Evolutionary conservation across 2,329 filamentous ascomycete genomes (phyloP).

Genomic region (Nothomitra cinnamomea): DNA sequence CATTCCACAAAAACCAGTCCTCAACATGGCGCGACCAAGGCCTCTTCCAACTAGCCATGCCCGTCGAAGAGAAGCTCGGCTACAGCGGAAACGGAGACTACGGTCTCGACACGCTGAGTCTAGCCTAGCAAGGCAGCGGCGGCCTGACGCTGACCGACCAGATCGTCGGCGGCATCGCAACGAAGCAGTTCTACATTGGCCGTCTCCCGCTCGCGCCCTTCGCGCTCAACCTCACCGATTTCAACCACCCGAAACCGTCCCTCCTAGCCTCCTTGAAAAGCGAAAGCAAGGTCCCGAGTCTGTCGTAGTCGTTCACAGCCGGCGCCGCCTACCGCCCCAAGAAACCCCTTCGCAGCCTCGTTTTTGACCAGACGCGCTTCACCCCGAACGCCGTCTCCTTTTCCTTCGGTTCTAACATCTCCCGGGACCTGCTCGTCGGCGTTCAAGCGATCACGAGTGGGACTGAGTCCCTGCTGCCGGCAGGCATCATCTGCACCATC

Average conservation of each 20-base stretch:
- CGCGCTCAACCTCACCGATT: conserved; percentile 20
- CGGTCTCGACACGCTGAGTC: conserved; percentile 34
- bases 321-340: conserved; percentile 28
- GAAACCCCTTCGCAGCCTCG: conserved; percentile 39
- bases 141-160: conserved; percentile 26
- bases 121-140: conserved; percentile 23
- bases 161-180: conserved; percentile 24
- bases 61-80: conserved; percentile 30
- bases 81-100: conserved; percentile 40
- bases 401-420: neutral
- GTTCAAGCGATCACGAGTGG: conserved; percentile 1
- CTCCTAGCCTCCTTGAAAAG: conserved; percentile 35
- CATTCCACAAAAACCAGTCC: conserved; percentile 38
- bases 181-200: conserved; percentile 27
- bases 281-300: conserved; percentile 47
- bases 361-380: conserved; percentile 46
- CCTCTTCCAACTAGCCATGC: conserved; percentile 39
- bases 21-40: conserved; percentile 41
- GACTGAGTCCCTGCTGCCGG: conserved; percentile 6
- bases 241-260: conserved; percentile 29
- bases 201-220: conserved; percentile 11
- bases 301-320: conserved; percentile 60
- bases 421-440: neutral
- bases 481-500: conserved; percentile 13
- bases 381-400: conserved; percentile 34